A percentile compares a stretch with the other conserved stretches of the same genome.
These are phyloP conservation scores for Cucurbita moschata DNA, from an alignment of 306 rosid species.

Conservation along the genomic window DNA sequence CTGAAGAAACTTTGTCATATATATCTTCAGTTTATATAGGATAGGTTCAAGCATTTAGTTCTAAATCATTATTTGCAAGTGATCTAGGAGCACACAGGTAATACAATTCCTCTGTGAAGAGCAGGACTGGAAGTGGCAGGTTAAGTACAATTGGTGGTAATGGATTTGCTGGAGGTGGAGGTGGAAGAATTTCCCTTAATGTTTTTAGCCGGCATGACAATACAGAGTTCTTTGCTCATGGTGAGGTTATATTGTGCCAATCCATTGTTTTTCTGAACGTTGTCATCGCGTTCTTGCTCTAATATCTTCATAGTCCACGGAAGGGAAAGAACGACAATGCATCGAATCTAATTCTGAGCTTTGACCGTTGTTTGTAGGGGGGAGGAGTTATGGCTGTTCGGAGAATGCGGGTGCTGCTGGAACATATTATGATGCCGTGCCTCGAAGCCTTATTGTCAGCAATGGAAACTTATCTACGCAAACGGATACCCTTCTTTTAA, in stretches of 20 bases:
- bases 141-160: constrained; percentile 74
- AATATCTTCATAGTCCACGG: not conserved
- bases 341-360: not conserved
- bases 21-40: not conserved
- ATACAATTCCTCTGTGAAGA: constrained; percentile 24
- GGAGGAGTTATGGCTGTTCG: constrained; percentile 76
- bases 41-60: constrained; percentile 4
- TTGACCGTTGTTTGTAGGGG: constrained; percentile 43
- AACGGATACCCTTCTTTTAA: constrained; percentile 80
- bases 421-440: constrained; percentile 89
- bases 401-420: constrained; percentile 92
- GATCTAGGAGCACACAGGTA: constrained; percentile 19
- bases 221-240: constrained; percentile 52
- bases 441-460: constrained; percentile 70
- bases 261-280: not conserved
- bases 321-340: not conserved
- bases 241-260: constrained; percentile 20
- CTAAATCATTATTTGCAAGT: constrained; percentile 7
- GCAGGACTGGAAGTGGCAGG: constrained; percentile 88
- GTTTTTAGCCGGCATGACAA: constrained; percentile 78
- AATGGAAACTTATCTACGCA: constrained; percentile 67
- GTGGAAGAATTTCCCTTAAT: constrained; percentile 74
- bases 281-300: not conserved
- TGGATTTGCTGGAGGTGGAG: constrained; percentile 97
- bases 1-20: not conserved